A percentile compares a stretch with the other conserved stretches of the same genome.
phyloP scores from a whole-genome alignment of 1,284 basidiomycete species.

The Kalmanozyma brasiliensis region DNA sequence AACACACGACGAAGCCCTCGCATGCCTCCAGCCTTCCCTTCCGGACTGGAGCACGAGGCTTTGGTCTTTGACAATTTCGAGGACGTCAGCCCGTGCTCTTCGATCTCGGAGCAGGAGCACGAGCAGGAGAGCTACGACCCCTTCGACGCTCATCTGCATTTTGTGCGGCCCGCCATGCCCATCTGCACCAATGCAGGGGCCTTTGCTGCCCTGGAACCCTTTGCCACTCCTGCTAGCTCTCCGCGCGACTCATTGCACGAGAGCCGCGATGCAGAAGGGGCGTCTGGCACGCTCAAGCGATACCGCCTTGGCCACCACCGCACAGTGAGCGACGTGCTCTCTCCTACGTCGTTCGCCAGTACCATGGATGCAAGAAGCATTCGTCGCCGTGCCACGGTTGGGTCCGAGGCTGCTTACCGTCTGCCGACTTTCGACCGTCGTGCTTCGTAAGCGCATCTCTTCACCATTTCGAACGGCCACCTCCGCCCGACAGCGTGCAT shows the following conservation, averaged over 20 bases:
- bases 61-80: slow-evolving; percentile 49
- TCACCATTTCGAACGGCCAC: not conserved
- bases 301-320: slow-evolving; percentile 29
- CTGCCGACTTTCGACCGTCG: slow-evolving; percentile 8
- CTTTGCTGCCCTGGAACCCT: slow-evolving; percentile 19
- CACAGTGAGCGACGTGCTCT: slow-evolving; percentile 25
- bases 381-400: slow-evolving; percentile 37
- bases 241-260: slow-evolving; percentile 6
- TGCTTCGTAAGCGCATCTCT: slow-evolving; percentile 5
- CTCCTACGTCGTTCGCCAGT: not conserved
- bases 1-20: not conserved
- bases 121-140: slow-evolving; percentile 19
- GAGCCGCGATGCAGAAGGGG: not conserved
- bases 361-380: slow-evolving; percentile 4
- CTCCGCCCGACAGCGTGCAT: no score
- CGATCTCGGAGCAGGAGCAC: slow-evolving; percentile 14
- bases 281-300: slow-evolving; percentile 11
- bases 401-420: slow-evolving; percentile 27
- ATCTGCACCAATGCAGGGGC: slow-evolving; percentile 34
- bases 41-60: slow-evolving; percentile 32
- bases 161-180: slow-evolving; percentile 34
- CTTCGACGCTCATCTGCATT: slow-evolving; percentile 31
- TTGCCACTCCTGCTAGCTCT: slow-evolving; percentile 1
- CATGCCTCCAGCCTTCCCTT: not conserved
- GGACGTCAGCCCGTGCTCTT: slow-evolving; percentile 22